Base-by-base conservation (phyloP, 768 basidiomycete species). In the Antrodiella citrinella region DNA sequence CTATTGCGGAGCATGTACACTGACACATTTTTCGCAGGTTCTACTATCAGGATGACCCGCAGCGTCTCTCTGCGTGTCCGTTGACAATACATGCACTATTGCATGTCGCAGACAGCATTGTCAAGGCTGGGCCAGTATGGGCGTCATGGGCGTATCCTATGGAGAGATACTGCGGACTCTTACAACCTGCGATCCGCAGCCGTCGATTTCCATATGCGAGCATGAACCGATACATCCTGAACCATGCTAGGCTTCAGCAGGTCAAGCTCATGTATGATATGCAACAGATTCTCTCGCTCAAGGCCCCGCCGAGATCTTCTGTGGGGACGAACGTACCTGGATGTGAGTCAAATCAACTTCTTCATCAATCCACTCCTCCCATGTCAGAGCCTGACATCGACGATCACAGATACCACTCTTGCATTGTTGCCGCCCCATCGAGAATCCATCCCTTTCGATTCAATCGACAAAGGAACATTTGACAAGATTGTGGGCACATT, bases 1-100 rank as follows among this genome's bases (percentile, higher is more conserved):
- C n/a, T n/a, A n/a, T n/a, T n/a, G n/a, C n/a, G n/a, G n/a, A n/a
- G n/a, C n/a, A n/a, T n/a, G n/a, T n/a, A n/a, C n/a, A n/a, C n/a
- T n/a, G n/a, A n/a, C n/a, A n/a, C n/a, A n/a, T n/a, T n/a, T n/a
- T n/a, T n/a, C n/a, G n/a, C n/a, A n/a, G 50, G 2, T 44, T 61
- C 2, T 68, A 65, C 39, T 66, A 67, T 46, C 59, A 66, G 23
- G 44, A 54, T 22, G 13, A 56, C 20, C 54, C 57, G 0, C 7
- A 44, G 1, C 49, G 59, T 4, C 26, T 68, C 2, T 56, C 62
- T 3, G 46, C 56, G 1, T 69, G 68, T 46, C 57, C 60, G 0
- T 45, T 67, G 1, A 62, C 63, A 0, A 51, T 69, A 3, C 67
- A 69, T 47, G 63, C 55, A 1, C 53, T 65, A 2, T 51, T 65